Base-by-base conservation (phyloP, 2,329 filamentous ascomycete genomes). In the Claviceps pusilla region DNA sequence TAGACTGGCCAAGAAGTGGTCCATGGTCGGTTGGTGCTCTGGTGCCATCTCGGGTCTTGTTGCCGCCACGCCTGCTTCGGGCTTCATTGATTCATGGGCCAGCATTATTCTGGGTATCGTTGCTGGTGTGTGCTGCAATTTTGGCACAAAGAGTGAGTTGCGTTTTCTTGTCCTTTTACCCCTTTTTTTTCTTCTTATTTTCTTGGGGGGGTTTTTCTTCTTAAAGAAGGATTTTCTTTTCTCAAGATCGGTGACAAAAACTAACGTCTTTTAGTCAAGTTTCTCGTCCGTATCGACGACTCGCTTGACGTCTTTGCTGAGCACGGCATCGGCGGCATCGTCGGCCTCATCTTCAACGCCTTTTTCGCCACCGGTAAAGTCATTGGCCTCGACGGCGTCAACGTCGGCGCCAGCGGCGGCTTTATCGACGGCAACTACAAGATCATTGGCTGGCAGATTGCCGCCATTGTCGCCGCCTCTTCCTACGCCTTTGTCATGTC, bases 1-100 rank as follows among this genome's bases (percentile, higher is more conserved):
- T 80, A 86, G 93, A 57, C 82, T 97, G 56, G 89, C 89, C 56
- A 83, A 83, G 71, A 96, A 96, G 76, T 95, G 90, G 89, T 95
- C 78, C 46, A 83, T 86, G 71, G 83, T 86, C 58, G 83, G 83
- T 61, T 85, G 82, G 80, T 86, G 83, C 68, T 86, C 82, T 12
- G 83, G 83, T 55, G 79, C 79, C 60, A 86, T 86, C 60, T 85
- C 81, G 31, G 83, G 83, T 54, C 81, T 86, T 49, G 83, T 86
- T 51, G 80, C 83, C 56, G 83, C 83, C 51, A 86, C 83, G 35
- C 83, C 83, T 16, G 82, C 82, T 31, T 84, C 82, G 46, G 83
- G 83, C 61, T 83, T 82, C 66, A 77, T 86, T 59, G 75, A 80
- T 55, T 81, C 81, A 10, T 86, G 82, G 79, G 82, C 80, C 3